A percentile compares a stretch with the other conserved stretches of the same genome.
These are phyloP conservation scores for Xylaria nigripes DNA, from an alignment of 495 filamentous ascomycete species.

Conservation along the genomic window DNA sequence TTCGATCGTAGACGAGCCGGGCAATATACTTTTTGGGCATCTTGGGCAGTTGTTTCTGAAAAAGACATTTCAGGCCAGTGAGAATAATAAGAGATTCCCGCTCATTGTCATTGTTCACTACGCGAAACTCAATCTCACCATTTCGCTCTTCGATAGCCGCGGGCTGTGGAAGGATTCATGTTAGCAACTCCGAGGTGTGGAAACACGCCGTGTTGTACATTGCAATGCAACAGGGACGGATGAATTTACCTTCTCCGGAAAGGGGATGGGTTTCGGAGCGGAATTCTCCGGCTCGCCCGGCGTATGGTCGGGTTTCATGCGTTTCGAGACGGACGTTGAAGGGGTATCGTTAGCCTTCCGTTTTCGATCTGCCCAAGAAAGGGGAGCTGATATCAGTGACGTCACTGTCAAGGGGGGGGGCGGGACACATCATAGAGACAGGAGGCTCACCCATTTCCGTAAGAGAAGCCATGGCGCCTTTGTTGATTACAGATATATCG, in stretches of 20 bases:
- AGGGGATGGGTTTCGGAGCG: constrained; percentile 54
- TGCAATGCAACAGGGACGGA: not conserved
- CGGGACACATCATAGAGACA: not conserved
- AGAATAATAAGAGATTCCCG: constrained; percentile 88
- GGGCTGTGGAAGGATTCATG: constrained; percentile 40
- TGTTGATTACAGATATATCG: not conserved
- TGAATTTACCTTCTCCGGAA: constrained; percentile 65
- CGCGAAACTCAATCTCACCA: constrained; percentile 93
- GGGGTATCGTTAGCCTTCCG: constrained; percentile 72
- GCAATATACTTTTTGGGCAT: constrained; percentile 99
- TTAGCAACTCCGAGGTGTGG: not conserved
- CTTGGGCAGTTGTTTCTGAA: constrained; percentile 96
- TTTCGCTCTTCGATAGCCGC: constrained; percentile 90
- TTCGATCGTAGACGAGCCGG: constrained; percentile 90
- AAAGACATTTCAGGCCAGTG: constrained; percentile 93
- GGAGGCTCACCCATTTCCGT: constrained; percentile 41
- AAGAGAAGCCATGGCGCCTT: constrained; percentile 22
- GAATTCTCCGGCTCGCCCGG: constrained; percentile 48
- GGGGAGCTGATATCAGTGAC: constrained; percentile 6
- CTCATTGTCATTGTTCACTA: constrained; percentile 91
- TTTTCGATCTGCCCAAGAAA: constrained; percentile 48
- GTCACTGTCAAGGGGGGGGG: not conserved
- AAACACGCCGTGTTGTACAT: not conserved
- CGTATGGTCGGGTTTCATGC: constrained; percentile 50
- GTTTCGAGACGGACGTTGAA: constrained; percentile 54